Conservation (phyloP, 495 filamentous ascomycete genomes). For the Talaromyces liani region DNA sequence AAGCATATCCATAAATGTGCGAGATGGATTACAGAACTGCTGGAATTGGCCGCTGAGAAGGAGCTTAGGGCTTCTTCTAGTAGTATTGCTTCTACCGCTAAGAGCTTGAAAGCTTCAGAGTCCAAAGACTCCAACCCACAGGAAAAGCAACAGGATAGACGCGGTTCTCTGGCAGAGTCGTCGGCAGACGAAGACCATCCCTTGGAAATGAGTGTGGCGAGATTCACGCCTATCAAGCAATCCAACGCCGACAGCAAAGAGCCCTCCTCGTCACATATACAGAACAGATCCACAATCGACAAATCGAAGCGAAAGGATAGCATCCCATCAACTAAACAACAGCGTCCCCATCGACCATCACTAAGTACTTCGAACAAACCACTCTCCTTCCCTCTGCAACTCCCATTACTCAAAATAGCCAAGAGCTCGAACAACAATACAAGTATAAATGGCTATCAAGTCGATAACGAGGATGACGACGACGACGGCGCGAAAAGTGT, state of each 20-base stretch:
- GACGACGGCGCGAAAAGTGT: neutral
- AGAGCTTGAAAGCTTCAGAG: neutral
- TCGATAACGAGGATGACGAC: neutral
- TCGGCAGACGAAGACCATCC: conserved; percentile 73
- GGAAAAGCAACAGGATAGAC: conserved; percentile 20
- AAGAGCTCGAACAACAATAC: neutral
- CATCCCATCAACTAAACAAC: neutral
- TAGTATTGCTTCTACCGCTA: conserved; percentile 8
- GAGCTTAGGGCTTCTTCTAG: conserved; percentile 31
- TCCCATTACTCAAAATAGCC: neutral
- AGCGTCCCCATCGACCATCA: neutral
- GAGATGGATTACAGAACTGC: conserved; percentile 69
- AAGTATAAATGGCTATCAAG: neutral
- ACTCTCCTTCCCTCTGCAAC: neutral
- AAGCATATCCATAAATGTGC: conserved; percentile 68
- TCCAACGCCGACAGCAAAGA: neutral
- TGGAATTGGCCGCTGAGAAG: conserved; percentile 43
- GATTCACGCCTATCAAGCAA: conserved; percentile 17
- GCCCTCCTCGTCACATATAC: neutral
- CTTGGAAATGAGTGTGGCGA: conserved; percentile 66
- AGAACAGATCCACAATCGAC: neutral
- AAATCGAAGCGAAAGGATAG: neutral
- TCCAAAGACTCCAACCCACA: neutral
- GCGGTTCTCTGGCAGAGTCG: conserved; percentile 47
- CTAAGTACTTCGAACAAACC: neutral